Percentiles rank a stretch among this genome's conserved stretches.
These are phyloP conservation scores for Cordyceps cateniannulata DNA, from an alignment of 2,329 filamentous ascomycete genomes.

Conservation along the genomic window DNA sequence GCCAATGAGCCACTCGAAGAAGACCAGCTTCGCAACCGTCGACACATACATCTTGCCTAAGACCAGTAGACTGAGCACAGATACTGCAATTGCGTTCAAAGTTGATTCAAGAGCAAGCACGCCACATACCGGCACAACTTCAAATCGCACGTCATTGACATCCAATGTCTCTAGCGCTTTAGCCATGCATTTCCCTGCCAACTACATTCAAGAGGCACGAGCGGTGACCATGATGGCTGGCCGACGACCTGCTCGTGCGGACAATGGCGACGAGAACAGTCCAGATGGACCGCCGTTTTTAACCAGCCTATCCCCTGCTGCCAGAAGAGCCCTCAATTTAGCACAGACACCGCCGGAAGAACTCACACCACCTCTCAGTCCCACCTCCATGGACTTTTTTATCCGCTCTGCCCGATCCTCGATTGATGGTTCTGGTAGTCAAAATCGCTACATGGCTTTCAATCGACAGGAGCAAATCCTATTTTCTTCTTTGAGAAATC, in stretches of 20 bases:
- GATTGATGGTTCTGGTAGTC: constrained; percentile 23
- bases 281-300: constrained; percentile 7
- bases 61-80: neutral
- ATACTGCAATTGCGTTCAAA: neutral
- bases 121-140: constrained; percentile 11
- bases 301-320: constrained; percentile 16
- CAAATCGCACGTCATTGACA: constrained; percentile 5
- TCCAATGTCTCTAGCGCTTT: neutral
- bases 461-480: constrained; percentile 54
- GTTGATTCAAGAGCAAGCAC: constrained; percentile 20
- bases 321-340: constrained; percentile 17
- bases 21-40: constrained; percentile 33
- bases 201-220: constrained; percentile 33
- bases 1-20: constrained; percentile 30
- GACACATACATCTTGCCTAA: constrained; percentile 38
- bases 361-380: constrained; percentile 45
- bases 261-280: constrained; percentile 20
- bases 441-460: constrained; percentile 48
- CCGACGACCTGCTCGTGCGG: constrained; percentile 18
- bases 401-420: constrained; percentile 34
- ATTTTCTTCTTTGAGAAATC: constrained; percentile 48
- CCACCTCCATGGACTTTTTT: constrained; percentile 44
- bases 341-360: constrained; percentile 27
- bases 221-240: constrained; percentile 31
- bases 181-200: constrained; percentile 8